A percentile compares a stretch with the other conserved stretches of the same genome.
Conservation (phyloP, 2,329 filamentous ascomycete genomes). For the Diaporthe amygdali region DNA sequence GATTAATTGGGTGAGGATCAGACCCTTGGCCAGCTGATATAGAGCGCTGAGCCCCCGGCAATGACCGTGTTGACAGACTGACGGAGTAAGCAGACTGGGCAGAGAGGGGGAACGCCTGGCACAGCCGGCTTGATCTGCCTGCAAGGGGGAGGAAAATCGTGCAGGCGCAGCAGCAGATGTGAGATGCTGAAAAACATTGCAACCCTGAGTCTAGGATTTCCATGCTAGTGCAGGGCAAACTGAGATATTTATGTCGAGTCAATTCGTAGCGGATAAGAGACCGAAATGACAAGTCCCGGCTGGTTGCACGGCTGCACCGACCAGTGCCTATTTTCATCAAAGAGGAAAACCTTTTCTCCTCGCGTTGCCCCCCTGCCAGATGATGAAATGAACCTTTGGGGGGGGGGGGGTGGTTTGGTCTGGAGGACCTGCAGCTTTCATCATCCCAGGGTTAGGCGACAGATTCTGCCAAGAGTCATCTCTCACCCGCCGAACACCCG, state of each 20-base stretch:
- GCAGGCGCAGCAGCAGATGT: background rate
- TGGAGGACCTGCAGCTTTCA: background rate
- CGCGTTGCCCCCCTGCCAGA: no score
- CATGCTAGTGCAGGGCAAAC: background rate
- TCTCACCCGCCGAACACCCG: background rate
- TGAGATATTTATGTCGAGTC: background rate
- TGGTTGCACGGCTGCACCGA: background rate
- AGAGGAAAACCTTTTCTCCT: background rate
- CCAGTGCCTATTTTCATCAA: background rate
- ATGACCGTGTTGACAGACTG: background rate
- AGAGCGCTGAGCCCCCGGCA: background rate
- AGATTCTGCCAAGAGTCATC: background rate
- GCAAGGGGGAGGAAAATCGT: background rate
- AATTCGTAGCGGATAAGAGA: background rate
- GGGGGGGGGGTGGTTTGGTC: no score
- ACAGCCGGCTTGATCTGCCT: slow-evolving; percentile 2
- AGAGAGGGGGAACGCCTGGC: background rate
- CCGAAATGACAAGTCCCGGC: background rate
- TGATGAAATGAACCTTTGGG: no score
- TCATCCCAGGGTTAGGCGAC: background rate
- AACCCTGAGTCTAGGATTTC: background rate
- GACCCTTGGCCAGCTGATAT: slow-evolving; percentile 10
- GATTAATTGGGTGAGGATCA: background rate
- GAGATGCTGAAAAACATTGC: background rate
- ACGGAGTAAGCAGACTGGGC: no score